Evolutionary conservation across 2,329 filamentous ascomycete genomes (phyloP), one percentile per base, ranked within the genome.

Genomic region (Penicillium carneum): DNA sequence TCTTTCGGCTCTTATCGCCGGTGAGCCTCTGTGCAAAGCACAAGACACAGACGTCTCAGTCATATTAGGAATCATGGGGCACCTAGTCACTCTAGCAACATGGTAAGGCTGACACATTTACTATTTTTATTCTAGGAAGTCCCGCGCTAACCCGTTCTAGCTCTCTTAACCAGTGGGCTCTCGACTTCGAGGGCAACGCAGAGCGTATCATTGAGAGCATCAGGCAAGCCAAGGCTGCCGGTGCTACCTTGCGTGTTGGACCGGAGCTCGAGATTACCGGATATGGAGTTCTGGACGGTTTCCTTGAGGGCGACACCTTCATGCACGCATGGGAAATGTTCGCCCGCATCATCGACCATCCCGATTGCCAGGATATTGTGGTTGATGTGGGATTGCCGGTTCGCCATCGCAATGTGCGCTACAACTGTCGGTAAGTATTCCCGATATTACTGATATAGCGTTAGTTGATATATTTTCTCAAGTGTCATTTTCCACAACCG

Each of bases 131-230:
- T 23, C 39, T 41, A 46, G 34, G 20, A 33, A 20, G 6, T 23
- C 63, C 23, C 34, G 46, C 29, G 29, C 67, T 69, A 36, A 68
- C 50, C 26, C n/a, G n/a, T 42, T 31, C 4, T 36, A 73, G 71
- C 62, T 73, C 74, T 48, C 73, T 81, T 7, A 81, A 82, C 53
- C 80, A 82, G 67, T 82, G 80, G 80, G 77, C 84, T 54, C 80
- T 90, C 8, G 87, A 89, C 70, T 89, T 86, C 67, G 80, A 85
- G 63, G 88, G 87, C 39, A 91, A 91, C 70, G 75, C 81, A 1
- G 81, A 83, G 50, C 81, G 89, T 18, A 90, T 91, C 64, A 82
- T 88, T 18, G 81, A 89, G 72, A 87, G 84, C 57, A 87, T 90
- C 67, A 80, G 77, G 38, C 67, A 78, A 58, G 87, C 88, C 18